Conservation (phyloP, 495 filamentous ascomycete species). For the Aspergillus sparsus region DNA sequence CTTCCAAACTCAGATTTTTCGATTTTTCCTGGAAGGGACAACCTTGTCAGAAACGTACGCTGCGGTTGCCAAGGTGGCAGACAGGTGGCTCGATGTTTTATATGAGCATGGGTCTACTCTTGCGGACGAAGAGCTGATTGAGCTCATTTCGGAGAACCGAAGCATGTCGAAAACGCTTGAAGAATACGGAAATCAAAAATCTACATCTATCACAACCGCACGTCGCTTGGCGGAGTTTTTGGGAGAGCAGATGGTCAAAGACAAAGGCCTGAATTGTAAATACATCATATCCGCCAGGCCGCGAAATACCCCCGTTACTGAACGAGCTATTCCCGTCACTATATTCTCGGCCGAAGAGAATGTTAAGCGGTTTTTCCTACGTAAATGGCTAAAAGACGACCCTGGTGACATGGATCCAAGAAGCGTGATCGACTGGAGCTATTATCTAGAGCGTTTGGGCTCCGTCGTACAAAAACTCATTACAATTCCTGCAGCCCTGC, state of each 20-base stretch:
- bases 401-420: conserved; percentile 90
- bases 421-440: conserved; percentile 89
- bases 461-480: conserved; percentile 98
- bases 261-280: conserved; percentile 98
- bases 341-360: conserved; percentile 93
- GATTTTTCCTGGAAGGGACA: conserved; percentile 92
- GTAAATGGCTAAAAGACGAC: conserved; percentile 95
- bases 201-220: conserved; percentile 97
- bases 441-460: conserved; percentile 91
- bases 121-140: conserved; percentile 94
- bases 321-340: conserved; percentile 89
- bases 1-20: conserved; percentile 98
- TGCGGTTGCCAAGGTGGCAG: conserved; percentile 91
- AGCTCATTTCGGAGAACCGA: conserved; percentile 97
- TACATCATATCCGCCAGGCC: conserved; percentile 94
- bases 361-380: conserved; percentile 84
- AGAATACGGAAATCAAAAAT: conserved; percentile 94
- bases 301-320: conserved; percentile 87
- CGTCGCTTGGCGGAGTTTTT: conserved; percentile 93
- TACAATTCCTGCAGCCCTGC: conserved; percentile 94
- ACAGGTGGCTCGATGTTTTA: conserved; percentile 93
- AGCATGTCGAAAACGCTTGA: conserved; percentile 96
- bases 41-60: conserved; percentile 87
- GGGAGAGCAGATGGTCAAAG: conserved; percentile 98
- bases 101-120: conserved; percentile 82